Conservation (phyloP, 768 basidiomycete genomes). For the Suillus clintonianus region DNA sequence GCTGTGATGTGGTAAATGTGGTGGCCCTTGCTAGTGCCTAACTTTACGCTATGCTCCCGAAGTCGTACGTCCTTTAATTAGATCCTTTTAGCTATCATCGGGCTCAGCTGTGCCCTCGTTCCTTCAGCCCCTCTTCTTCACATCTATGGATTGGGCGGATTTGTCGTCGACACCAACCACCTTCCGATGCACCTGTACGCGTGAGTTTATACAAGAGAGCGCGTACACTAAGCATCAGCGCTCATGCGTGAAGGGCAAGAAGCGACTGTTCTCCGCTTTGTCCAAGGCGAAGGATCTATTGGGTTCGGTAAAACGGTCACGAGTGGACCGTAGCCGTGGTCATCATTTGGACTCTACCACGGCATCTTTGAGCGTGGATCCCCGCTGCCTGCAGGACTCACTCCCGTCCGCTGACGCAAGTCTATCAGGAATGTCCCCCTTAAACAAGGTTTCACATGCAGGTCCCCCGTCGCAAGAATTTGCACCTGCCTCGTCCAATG, state of each 20-base stretch:
- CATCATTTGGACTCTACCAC: neutral
- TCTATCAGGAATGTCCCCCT: neutral
- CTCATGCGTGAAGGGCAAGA: neutral
- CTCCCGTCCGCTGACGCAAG: neutral
- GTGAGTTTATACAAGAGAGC: neutral
- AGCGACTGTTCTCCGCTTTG: neutral
- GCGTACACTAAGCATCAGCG: neutral
- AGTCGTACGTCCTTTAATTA: too few species aligned
- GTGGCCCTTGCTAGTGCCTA: too few species aligned
- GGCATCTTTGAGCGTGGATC: neutral
- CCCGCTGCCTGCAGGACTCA: too few species aligned
- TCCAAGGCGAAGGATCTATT: neutral
- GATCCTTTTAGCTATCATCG: too few species aligned
- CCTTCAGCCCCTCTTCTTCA: too few species aligned
- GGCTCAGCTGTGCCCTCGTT: too few species aligned
- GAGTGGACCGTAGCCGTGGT: neutral
- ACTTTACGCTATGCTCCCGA: too few species aligned
- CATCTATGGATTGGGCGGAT: neutral
- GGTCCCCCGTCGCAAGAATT: neutral
- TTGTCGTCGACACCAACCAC: rapidly evolving
- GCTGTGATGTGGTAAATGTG: too few species aligned
- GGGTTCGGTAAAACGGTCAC: neutral
- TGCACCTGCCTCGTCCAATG: too few species aligned
- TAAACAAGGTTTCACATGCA: neutral
- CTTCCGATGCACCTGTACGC: neutral